phyloP scores from a whole-genome alignment of 805 yeast species.

The Limtongia smithiae region DNA sequence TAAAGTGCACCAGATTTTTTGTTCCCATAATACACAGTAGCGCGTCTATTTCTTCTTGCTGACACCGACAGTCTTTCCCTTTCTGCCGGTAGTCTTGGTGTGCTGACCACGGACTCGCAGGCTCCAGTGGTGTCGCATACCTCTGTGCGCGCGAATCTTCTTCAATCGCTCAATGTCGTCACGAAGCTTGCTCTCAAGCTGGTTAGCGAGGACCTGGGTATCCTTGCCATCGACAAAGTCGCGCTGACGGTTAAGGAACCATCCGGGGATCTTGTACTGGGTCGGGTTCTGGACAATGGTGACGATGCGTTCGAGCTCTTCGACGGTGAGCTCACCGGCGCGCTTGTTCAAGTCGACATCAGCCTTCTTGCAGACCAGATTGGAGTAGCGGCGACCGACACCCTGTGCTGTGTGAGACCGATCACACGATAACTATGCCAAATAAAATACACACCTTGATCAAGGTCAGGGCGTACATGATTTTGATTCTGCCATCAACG shows the following conservation, averaged over 20 bases:
- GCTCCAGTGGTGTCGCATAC: slow-evolving; percentile 99
- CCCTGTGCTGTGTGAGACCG: slow-evolving; percentile 54
- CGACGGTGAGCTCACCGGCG: slow-evolving; percentile 99
- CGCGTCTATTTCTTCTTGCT: slow-evolving; percentile 42
- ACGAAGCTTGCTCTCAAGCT: slow-evolving; percentile 98
- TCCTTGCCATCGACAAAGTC: slow-evolving; percentile 98
- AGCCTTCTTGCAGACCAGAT: slow-evolving; percentile 99
- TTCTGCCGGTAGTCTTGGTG: slow-evolving; percentile 99
- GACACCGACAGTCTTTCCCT: slow-evolving; percentile 58
- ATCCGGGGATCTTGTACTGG: slow-evolving; percentile 98
- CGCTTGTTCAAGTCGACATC: slow-evolving; percentile 97
- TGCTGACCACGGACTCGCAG: slow-evolving; percentile 99
- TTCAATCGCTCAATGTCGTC: slow-evolving; percentile 99
- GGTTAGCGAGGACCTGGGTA: slow-evolving; percentile 98
- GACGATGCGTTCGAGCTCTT: slow-evolving; percentile 99
- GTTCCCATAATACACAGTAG: slow-evolving; percentile 16
- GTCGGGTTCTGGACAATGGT: slow-evolving; percentile 99
- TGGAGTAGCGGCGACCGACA: slow-evolving; percentile 99
- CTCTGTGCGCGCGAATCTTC: slow-evolving; percentile 99
- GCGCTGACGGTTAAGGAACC: slow-evolving; percentile 99
- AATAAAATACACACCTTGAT: slow-evolving; percentile 49
- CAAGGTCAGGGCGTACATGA: slow-evolving; percentile 99
- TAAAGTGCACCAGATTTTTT: slow-evolving; percentile 4
- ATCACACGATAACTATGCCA: too few relatives aligned
- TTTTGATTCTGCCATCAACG: slow-evolving; percentile 99